Percentiles rank a stretch among this genome's conserved stretches.
phyloP scores from a whole-genome alignment of 2,329 filamentous ascomycete genomes.

The Cryphonectria parasitica region DNA sequence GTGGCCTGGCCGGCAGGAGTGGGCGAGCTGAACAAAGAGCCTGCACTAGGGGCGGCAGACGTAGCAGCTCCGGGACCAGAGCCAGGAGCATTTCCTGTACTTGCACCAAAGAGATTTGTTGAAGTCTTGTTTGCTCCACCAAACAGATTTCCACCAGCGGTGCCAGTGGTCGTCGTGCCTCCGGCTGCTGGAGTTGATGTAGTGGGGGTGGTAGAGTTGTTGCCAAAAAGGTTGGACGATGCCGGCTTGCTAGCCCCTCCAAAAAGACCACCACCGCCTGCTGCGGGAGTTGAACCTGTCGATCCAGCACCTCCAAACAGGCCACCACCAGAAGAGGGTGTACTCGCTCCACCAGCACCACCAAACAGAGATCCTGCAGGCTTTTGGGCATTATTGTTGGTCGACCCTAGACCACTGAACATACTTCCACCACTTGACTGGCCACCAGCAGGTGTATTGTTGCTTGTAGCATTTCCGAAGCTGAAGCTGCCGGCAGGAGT shows the following conservation, averaged over 20 bases:
- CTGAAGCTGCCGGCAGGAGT: slow-evolving; percentile 40
- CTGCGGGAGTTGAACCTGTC: slow-evolving; percentile 35
- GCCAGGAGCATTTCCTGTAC: slow-evolving; percentile 18
- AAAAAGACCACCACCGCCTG: slow-evolving; percentile 34
- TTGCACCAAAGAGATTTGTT: slow-evolving; percentile 37
- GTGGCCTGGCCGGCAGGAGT: slow-evolving; percentile 41
- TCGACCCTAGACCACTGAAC: slow-evolving; percentile 39
- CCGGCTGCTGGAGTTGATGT: slow-evolving; percentile 24
- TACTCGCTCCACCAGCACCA: slow-evolving; percentile 32
- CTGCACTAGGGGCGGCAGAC: slow-evolving; percentile 25
- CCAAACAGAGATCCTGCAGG: slow-evolving; percentile 21
- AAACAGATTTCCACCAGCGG: slow-evolving; percentile 19
- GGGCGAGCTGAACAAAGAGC: slow-evolving; percentile 33
- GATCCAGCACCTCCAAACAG: slow-evolving; percentile 38
- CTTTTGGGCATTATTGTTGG: slow-evolving; percentile 12
- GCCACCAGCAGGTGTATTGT: slow-evolving; percentile 22
- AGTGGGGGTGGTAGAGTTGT: slow-evolving; percentile 30
- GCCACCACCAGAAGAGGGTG: slow-evolving; percentile 34
- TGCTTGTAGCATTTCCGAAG: slow-evolving; percentile 41
- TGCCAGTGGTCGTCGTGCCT: slow-evolving; percentile 10
- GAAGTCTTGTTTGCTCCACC: slow-evolving; percentile 12
- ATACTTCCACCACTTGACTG: slow-evolving; percentile 34
- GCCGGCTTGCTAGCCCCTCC: slow-evolving; percentile 31
- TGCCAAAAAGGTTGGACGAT: slow-evolving; percentile 36
- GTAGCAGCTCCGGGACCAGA: slow-evolving; percentile 29